Evolutionary conservation across 306 rosid genomes (phyloP).

Genomic region (Gastrolobium bilobum): DNA sequence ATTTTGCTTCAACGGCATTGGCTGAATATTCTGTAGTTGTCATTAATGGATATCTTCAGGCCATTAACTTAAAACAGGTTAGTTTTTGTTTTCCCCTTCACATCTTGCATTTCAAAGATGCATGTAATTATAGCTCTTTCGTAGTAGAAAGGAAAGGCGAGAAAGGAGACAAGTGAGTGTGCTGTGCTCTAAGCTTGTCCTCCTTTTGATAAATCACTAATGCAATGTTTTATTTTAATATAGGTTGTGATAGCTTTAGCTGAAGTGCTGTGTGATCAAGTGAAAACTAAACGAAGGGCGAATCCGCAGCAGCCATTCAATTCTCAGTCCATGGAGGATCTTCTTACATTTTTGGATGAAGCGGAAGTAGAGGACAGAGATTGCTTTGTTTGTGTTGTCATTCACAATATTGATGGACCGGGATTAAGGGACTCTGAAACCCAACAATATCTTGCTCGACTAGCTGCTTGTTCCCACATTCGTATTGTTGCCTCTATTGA

Average conservation of each 20-base stretch:
- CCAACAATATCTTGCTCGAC: slow-evolving; percentile 80
- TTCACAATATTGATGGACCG: slow-evolving; percentile 95
- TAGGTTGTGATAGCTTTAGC: slow-evolving; percentile 82
- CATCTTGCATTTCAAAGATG: not conserved
- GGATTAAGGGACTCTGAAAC: slow-evolving; percentile 87
- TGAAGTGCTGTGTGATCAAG: slow-evolving; percentile 75
- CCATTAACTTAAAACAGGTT: slow-evolving; percentile 89
- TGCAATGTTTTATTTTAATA: slow-evolving; percentile 28
- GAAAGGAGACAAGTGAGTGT: not conserved
- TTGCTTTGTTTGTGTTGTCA: slow-evolving; percentile 67
- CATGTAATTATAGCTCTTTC: not conserved
- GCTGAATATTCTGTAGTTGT: slow-evolving; percentile 79
- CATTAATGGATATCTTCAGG: slow-evolving; percentile 89
- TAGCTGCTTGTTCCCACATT: slow-evolving; percentile 80
- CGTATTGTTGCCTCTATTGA: slow-evolving; percentile 83
- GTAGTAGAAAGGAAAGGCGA: not conserved
- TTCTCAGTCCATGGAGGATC: slow-evolving; percentile 81
- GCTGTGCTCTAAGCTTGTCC: slow-evolving; percentile 26
- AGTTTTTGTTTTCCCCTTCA: not conserved
- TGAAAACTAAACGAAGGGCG: slow-evolving; percentile 62
- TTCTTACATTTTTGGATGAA: slow-evolving; percentile 79
- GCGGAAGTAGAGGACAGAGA: slow-evolving; percentile 58
- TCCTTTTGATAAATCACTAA: slow-evolving; percentile 7
- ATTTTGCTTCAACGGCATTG: slow-evolving; percentile 81
- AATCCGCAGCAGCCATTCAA: slow-evolving; percentile 60